Evolutionary conservation across 495 filamentous ascomycete species (phyloP).

Genomic region (Saxispiralis lemnorum): DNA sequence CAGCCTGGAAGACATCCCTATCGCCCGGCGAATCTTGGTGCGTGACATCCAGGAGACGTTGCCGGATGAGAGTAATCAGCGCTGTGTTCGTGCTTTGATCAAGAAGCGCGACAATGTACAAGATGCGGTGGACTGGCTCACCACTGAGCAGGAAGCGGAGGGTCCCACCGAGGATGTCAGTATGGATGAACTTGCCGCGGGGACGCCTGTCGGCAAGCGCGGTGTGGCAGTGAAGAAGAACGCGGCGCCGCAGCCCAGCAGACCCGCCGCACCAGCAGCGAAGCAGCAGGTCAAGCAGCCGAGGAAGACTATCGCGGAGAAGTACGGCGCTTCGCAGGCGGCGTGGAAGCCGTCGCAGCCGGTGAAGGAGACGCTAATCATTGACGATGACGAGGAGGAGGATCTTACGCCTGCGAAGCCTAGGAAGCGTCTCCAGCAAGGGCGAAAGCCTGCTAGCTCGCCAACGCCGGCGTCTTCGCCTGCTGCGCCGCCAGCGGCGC

Average conservation of each 20-base stretch:
- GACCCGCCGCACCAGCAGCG: slow-evolving; percentile 15
- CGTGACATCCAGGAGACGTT: slow-evolving; percentile 20
- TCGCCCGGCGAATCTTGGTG: too few relatives aligned
- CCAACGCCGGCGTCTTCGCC: slow-evolving; percentile 21
- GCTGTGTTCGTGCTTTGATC: slow-evolving; percentile 36
- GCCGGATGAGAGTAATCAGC: slow-evolving; percentile 32
- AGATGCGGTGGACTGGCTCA: slow-evolving; percentile 33
- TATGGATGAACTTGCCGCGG: slow-evolving; percentile 20
- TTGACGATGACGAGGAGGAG: slow-evolving; percentile 10
- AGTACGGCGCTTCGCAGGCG: slow-evolving; percentile 36
- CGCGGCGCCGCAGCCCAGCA: background rate
- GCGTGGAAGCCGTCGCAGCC: slow-evolving; percentile 2
- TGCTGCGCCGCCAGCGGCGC: slow-evolving; percentile 20
- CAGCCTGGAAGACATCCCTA: background rate
- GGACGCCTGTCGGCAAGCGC: slow-evolving; percentile 14
- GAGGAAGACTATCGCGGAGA: slow-evolving; percentile 39
- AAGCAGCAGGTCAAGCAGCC: slow-evolving; percentile 45
- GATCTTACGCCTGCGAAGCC: slow-evolving; percentile 15
- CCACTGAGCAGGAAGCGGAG: slow-evolving; percentile 11
- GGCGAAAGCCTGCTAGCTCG: slow-evolving; percentile 33
- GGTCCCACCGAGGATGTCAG: slow-evolving; percentile 21
- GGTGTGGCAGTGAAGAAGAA: slow-evolving; percentile 9
- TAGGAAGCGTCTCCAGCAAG: slow-evolving; percentile 39
- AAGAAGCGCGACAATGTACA: slow-evolving; percentile 38
- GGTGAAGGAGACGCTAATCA: background rate